Conservation (phyloP, 768 basidiomycete species). For the Gloeopeniophorella convolvens region DNA sequence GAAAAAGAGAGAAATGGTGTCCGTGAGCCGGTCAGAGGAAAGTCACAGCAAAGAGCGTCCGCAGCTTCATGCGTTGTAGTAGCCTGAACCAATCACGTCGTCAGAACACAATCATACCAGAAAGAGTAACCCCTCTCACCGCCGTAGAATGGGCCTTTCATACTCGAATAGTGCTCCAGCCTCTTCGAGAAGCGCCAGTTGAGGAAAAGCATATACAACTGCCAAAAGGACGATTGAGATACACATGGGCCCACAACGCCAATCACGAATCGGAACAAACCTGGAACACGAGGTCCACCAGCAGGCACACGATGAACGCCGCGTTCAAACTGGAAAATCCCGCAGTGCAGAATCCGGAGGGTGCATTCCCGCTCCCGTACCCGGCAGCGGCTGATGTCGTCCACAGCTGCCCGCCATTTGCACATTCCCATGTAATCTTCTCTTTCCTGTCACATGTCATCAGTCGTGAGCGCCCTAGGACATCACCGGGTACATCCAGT, state of each 20-base stretch:
- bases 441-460: slow-evolving; percentile 40
- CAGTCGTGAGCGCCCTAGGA: slow-evolving; percentile 1
- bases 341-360: slow-evolving; percentile 48
- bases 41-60: slow-evolving; percentile 16
- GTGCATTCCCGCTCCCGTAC: slow-evolving; percentile 39
- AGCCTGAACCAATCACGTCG: slow-evolving; percentile 22
- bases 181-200: slow-evolving; percentile 68
- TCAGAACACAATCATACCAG: slow-evolving; percentile 6
- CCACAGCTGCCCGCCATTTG: slow-evolving; percentile 64
- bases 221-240: slow-evolving; percentile 11
- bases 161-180: slow-evolving; percentile 55
- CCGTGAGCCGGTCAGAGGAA: slow-evolving; percentile 24
- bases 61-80: slow-evolving; percentile 44
- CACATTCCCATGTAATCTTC: slow-evolving; percentile 68
- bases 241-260: slow-evolving; percentile 10
- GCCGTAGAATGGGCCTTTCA: slow-evolving; percentile 59
- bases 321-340: slow-evolving; percentile 56
- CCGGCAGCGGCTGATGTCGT: slow-evolving; percentile 37
- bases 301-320: slow-evolving; percentile 57
- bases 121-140: slow-evolving; percentile 35
- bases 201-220: slow-evolving; percentile 76
- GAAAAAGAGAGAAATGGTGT: slow-evolving; percentile 31
- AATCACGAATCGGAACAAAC: slow-evolving; percentile 30
- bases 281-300: slow-evolving; percentile 64
- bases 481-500: slow-evolving; percentile 22